Base-by-base conservation (phyloP, 495 filamentous ascomycete species). In the Hypoxylon lienhwacheense region DNA sequence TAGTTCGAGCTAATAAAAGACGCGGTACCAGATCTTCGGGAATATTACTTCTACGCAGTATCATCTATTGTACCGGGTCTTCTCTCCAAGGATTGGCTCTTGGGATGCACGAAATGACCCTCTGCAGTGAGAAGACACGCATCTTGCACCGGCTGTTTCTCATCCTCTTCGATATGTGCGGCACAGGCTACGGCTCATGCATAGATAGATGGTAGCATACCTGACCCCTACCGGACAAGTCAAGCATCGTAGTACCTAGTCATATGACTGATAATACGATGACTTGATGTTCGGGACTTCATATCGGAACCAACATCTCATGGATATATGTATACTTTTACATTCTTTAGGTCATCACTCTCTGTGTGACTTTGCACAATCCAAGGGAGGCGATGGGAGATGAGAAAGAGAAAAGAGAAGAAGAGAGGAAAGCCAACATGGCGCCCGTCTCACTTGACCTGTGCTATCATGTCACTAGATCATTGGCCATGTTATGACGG, bases 1-100 rank as follows among this genome's bases (percentile, higher is more conserved):
- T 52, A 41, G 55, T 55, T 58, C 57, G 53, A 58, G 47, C 64
- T 55, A 61, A 66, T 31, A 61, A 61, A 64, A 64, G 64, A 53
- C 32, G 51, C 52, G 51, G 60, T 59, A 60, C 64, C 64, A 66
- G 64, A 66, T 66, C 64, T 56, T 61, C 64, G 64, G 64, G 64
- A 64, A 55, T 52, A 43, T n/a, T n/a, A n/a, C n/a, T n/a, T n/a
- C n/a, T n/a, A n/a, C n/a, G n/a, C n/a, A n/a, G n/a, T n/a, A n/a
- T n/a, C n/a, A n/a, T n/a, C 45, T 52, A 48, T 48, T 37, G 7
- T 45, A 31, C 41, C 26, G 41, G 41, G 41, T 45, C 32, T 35
- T 19, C 41, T 42, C 41, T 34, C 41, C 39, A 48, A 40, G 58
- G 47, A 61, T 61, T 61, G 58, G 58, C 21, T 53, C 40, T 33